Evolutionary conservation across 1,284 basidiomycete species (phyloP).

Genomic region (Fistulinella cinereoalba): DNA sequence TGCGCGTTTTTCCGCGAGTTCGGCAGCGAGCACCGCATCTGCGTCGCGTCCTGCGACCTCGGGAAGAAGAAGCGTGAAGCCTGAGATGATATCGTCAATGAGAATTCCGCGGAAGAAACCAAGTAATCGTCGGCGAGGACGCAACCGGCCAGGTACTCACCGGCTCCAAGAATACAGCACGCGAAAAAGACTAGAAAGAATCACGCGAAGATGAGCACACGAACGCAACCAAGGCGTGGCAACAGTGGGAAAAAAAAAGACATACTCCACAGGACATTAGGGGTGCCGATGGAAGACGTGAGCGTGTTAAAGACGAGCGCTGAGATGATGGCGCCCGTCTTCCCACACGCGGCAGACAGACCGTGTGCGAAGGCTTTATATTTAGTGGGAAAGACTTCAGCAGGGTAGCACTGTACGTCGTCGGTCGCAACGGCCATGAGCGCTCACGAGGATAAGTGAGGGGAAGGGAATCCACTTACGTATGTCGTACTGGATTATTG

Average conservation of each 20-base stretch:
- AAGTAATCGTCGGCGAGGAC: background rate
- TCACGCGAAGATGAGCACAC: conserved; percentile 13
- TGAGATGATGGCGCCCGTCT: conserved; percentile 80
- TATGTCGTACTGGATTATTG: conserved; percentile 47
- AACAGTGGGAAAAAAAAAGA: conserved; percentile 2
- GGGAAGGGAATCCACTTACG: conserved; percentile 33
- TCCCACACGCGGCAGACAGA: conserved; percentile 75
- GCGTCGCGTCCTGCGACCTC: conserved; percentile 77
- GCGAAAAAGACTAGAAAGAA: conserved; percentile 51
- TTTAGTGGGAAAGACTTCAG: conserved; percentile 86
- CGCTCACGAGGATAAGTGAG: background rate
- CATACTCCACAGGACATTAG: conserved; percentile 62
- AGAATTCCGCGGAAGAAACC: background rate
- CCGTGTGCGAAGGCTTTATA: conserved; percentile 81
- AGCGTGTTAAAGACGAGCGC: conserved; percentile 78
- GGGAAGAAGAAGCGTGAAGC: conserved; percentile 70
- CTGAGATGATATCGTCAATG: conserved; percentile 24
- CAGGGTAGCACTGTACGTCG: conserved; percentile 57
- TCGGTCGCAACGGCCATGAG: background rate
- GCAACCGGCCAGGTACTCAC: conserved; percentile 21
- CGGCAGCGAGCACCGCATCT: conserved; percentile 58
- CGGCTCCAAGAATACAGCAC: conserved; percentile 56
- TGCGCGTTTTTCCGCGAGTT: conserved; percentile 39
- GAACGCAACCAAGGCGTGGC: background rate
- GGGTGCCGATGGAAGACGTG: conserved; percentile 60